These are phyloP conservation scores for Xerocomus brunneocitrinus DNA, from an alignment of 768 basidiomycete genomes.

Conservation along the genomic window DNA sequence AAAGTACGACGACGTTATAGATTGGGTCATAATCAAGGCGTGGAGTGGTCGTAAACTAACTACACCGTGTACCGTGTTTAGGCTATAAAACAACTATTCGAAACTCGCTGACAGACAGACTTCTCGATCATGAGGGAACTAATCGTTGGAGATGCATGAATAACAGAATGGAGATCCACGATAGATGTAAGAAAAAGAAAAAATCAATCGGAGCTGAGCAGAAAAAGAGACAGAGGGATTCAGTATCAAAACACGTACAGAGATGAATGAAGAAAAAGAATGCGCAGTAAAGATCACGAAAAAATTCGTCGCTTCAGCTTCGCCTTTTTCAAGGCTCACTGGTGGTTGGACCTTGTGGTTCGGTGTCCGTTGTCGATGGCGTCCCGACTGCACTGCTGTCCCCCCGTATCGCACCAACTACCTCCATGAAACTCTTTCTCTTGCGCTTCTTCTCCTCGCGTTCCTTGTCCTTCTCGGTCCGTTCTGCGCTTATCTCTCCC, in stretches of 20 bases:
- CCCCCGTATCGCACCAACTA: slow-evolving; percentile 28
- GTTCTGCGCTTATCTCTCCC: slow-evolving; percentile 49
- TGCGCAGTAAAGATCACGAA: slow-evolving; percentile 7
- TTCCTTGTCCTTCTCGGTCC: slow-evolving; percentile 45
- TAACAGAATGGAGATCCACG: slow-evolving; percentile 14
- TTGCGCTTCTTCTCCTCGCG: slow-evolving; percentile 61
- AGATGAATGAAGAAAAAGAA: slow-evolving; percentile 5
- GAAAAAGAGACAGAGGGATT: slow-evolving; percentile 1
- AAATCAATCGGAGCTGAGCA: slow-evolving; percentile 8
- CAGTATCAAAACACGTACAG: background rate
- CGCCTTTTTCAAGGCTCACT: slow-evolving; percentile 12
- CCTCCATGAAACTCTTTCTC: slow-evolving; percentile 52
- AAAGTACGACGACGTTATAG: background rate
- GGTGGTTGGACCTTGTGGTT: slow-evolving; percentile 6
- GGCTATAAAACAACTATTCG: slow-evolving; percentile 22
- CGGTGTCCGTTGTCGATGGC: slow-evolving; percentile 29
- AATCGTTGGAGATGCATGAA: slow-evolving; percentile 13
- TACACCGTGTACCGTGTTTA: slow-evolving; percentile 10
- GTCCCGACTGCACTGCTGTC: slow-evolving; percentile 26
- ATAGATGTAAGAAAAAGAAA: slow-evolving; percentile 8
- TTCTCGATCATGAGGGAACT: background rate
- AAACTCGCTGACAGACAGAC: slow-evolving; percentile 2
- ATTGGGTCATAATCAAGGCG: slow-evolving; percentile 20
- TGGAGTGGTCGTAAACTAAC: slow-evolving; percentile 22
- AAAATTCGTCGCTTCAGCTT: background rate